Percentiles rank a stretch among this genome's conserved stretches.
Evolutionary conservation across 1,284 basidiomycete species (phyloP).

Genomic region (Cryptococcus jaspeensis): DNA sequence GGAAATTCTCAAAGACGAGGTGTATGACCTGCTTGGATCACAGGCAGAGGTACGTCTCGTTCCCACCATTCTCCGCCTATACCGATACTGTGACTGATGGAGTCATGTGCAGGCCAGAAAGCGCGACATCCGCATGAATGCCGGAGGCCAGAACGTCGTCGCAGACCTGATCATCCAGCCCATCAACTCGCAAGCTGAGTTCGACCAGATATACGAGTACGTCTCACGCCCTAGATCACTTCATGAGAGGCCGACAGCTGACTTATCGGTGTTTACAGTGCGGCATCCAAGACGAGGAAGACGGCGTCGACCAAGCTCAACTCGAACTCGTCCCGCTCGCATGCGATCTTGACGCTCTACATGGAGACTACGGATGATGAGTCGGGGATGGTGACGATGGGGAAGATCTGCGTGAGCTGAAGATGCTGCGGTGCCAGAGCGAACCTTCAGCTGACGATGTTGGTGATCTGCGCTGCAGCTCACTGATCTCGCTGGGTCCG

Average conservation of each 20-base stretch:
- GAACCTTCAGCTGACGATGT: neutral
- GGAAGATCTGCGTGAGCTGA: constrained; percentile 63
- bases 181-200: constrained; percentile 60
- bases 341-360: constrained; percentile 73
- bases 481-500: constrained; percentile 80
- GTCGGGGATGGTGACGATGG: constrained; percentile 56
- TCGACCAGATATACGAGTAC: constrained; percentile 64
- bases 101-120: constrained; percentile 62
- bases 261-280: constrained; percentile 45
- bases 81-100: constrained; percentile 1
- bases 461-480: constrained; percentile 45
- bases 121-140: constrained; percentile 73
- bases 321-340: constrained; percentile 72
- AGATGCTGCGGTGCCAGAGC: neutral
- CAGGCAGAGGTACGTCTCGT: constrained; percentile 51
- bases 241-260: constrained; percentile 3
- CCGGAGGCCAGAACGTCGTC: constrained; percentile 71
- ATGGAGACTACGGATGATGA: constrained; percentile 41
- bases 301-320: constrained; percentile 80
- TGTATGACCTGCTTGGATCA: constrained; percentile 68
- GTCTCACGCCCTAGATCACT: constrained; percentile 32
- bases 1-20: constrained; percentile 82
- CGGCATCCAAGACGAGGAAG: constrained; percentile 69
- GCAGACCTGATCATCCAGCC: constrained; percentile 62
- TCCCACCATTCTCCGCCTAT: constrained; percentile 6